Base-by-base conservation (phyloP, 345 rosid species). In the Trapa incisa region DNA sequence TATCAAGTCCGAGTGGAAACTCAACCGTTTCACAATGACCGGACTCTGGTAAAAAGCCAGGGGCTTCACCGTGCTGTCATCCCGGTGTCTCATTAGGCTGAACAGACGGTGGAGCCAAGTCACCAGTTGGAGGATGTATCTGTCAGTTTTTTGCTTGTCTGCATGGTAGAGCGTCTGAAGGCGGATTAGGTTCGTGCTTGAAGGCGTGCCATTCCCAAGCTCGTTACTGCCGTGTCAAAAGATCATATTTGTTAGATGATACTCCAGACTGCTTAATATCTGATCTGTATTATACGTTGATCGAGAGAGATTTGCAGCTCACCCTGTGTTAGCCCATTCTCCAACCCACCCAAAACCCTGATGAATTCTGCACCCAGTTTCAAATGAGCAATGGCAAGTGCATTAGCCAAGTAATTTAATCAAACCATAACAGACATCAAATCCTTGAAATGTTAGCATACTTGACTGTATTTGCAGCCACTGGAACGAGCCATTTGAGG, bases 331-430 rank as follows among this genome's bases (percentile, higher is more conserved):
- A 37, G 99, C 99, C 99, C 99, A 94, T 83, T 94, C 99, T 79
- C 99, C 99, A 39, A 94, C 97, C 99, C 99, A 91, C 48, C 99
- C 99, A 16, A 94, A 94, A 41, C 97, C 97, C 78, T 94, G 99
- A 82, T 94, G 97, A 35, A 89, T 92, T 79, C 99, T 94, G 82
- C 65, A 62, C 7, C 9, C n/a, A 37, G 33, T 71, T 68, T 61
- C 50, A 79, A 62, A 77, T 8, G 43, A 41, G 43, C 7, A 41
- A 41, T 52, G 37, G 12, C 58, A 67, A 39, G 73, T 58, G 68
- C 50, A 17, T 35, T 47, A 67, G 39, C 37, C 37, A 33, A 7
- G 32, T 48, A 6, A 5, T n/a, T 37, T 15, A 32, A 29, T 70
- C 6, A 61, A 70, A 47, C 37, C 15, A 17, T 16, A 61, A 47